These are phyloP conservation scores for Chaetomiaceae sp. DNA, from an alignment of 2,329 filamentous ascomycete species.

Conservation along the genomic window DNA sequence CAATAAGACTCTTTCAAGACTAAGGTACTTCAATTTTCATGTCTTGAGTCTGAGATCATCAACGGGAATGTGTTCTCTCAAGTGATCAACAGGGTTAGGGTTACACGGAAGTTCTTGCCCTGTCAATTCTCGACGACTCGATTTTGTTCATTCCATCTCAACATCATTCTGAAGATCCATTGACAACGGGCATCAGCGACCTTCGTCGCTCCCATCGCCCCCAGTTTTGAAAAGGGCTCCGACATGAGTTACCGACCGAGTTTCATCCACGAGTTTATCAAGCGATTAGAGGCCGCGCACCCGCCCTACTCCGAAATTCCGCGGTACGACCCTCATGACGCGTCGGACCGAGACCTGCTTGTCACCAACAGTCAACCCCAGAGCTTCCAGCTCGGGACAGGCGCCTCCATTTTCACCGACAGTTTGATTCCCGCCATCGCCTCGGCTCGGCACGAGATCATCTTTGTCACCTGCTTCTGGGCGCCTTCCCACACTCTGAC, in stretches of 20 bases:
- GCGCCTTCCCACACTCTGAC: conserved; percentile 59
- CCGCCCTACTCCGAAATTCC: conserved; percentile 40
- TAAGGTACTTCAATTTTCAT: too few relatives aligned
- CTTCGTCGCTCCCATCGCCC: too few relatives aligned
- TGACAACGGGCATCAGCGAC: too few relatives aligned
- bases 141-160: too few relatives aligned
- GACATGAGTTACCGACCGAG: conserved; percentile 20
- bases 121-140: too few relatives aligned
- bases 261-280: conserved; percentile 25
- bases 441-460: conserved; percentile 58
- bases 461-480: conserved; percentile 83
- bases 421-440: conserved; percentile 59
- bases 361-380: conserved; percentile 45
- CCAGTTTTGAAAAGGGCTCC: background rate
- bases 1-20: too few relatives aligned
- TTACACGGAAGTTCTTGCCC: too few relatives aligned
- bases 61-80: too few relatives aligned
- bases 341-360: conserved; percentile 33
- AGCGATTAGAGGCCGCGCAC: conserved; percentile 17
- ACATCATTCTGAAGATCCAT: too few relatives aligned
- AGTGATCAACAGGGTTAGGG: too few relatives aligned
- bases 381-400: conserved; percentile 54
- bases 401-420: conserved; percentile 51
- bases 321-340: conserved; percentile 41
- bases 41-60: too few relatives aligned